Percentiles rank a stretch among this genome's conserved stretches.
Conservation (phyloP, 164 flowering plant species). For the Piper longum region DNA sequence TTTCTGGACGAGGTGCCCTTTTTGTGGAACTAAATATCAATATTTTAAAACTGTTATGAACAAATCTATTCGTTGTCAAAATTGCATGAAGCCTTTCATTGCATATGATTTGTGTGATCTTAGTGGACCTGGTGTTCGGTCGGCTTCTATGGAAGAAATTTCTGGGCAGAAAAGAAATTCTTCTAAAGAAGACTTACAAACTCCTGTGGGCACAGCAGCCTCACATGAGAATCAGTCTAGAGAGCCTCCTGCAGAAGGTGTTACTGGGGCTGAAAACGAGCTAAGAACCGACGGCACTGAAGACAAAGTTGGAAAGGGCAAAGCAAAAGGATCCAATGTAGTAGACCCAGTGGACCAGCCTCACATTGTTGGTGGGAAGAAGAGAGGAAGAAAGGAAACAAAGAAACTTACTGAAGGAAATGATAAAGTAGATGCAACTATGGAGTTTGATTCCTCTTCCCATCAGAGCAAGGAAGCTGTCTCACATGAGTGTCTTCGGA, state of each 20-base stretch:
- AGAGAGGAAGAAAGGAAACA: slow-evolving; percentile 24
- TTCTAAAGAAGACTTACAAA: slow-evolving; percentile 8
- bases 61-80: slow-evolving; percentile 18
- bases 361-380: slow-evolving; percentile 14
- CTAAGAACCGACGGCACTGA: background rate
- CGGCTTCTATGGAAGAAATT: background rate
- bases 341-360: slow-evolving; percentile 1
- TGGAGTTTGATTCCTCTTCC: slow-evolving; percentile 7
- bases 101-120: slow-evolving; percentile 18
- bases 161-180: slow-evolving; percentile 2
- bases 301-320: background rate
- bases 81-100: slow-evolving; percentile 16
- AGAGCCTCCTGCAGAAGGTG: slow-evolving; percentile 1
- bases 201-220: slow-evolving; percentile 1
- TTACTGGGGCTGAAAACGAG: background rate
- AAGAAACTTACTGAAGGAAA: slow-evolving; percentile 34
- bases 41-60: slow-evolving; percentile 16
- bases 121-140: slow-evolving; percentile 5
- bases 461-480: slow-evolving; percentile 5
- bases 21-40: slow-evolving; percentile 18
- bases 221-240: slow-evolving; percentile 2
- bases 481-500: slow-evolving; percentile 16
- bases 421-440: slow-evolving; percentile 14
- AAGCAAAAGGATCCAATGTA: background rate
- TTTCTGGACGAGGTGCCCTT: slow-evolving; percentile 31